Base-by-base conservation (phyloP, 495 filamentous ascomycete species). In the Penicillium coffeae region DNA sequence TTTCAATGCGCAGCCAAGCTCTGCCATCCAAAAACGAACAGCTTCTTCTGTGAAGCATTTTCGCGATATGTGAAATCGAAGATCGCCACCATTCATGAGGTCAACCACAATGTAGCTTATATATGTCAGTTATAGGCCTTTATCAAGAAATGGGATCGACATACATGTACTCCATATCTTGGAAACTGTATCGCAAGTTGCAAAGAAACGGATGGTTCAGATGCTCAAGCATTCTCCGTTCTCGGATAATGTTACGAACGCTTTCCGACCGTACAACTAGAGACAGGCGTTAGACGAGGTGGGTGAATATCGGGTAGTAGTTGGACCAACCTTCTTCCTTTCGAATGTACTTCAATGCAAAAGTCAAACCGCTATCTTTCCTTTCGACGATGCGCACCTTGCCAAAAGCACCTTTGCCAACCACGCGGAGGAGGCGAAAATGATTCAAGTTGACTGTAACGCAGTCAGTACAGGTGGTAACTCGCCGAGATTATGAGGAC, bases 21-120 rank as follows among this genome's bases (percentile, higher is more conserved):
- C 87, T 3, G 92, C 83, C 56, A 96, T 88, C 93, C 93, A 98
- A 63, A 98, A 98, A 25, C 88, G 82, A 34, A 98, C 88, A 2
- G 93, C 90, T 38, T 96, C 94, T 70, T 98, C 93, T 2, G 93
- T 97, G 64, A 98, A 97, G 9, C 90, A 93, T 69, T 96, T 96
- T 59, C 93, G 80, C 48, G 93, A 95, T 53, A 98, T 97, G 70
- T 98, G 93, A 66, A 98, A 98, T 52, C 93, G 86, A 50, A 98
- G 70, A 70, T 98, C 93, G 58, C 93, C 93, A 36, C 93, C 93
- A 64, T 87, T 98, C 93, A 98, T 98, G 41, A 98, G 75, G 71
- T 98, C 93, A 47, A 97, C 90, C 39, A 98, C 94, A 55, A 98
- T 82, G 68, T 98, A 97, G 74, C 92, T 96, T 30, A 30, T 35